Base-by-base conservation (phyloP, 768 basidiomycete species). In the Lactarius sp. region DNA sequence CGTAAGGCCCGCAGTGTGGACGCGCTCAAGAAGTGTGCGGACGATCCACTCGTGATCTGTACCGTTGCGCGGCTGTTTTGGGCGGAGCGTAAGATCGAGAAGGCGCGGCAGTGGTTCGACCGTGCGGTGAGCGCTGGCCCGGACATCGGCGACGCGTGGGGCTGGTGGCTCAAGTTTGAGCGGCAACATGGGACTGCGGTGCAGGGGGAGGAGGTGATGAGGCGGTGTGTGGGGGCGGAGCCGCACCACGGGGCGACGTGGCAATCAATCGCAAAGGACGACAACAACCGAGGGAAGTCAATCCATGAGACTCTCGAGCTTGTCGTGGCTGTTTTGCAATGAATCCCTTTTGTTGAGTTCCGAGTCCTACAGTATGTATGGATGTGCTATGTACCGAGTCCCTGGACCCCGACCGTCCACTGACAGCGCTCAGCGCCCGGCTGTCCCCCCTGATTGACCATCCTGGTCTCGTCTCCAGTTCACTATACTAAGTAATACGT, bases 151-250 rank as follows among this genome's bases (percentile, higher is more conserved):
- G 96, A 98, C 74, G 81, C 85, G 6, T 98, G 95, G 94, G 97
- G 83, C 2, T 98, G 95, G 94, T 98, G 95, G 94, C 78, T 92
- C 70, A 93, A 88, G 76, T 99, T 98, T 76, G 97, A 98, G 79
- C 78, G 85, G 65, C 86, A 95, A 74, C 91, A 27, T 74, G 95
- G 95, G 6, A 90, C 84, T 6, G 78, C 81, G 75, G 92, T 90
- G 52, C 75, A 84, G 20, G 83, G 84, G 27, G 27, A 88, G 69
- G 80, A 81, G 10, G 90, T 98, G 1, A 75, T 87, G 44, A 83
- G 74, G 22, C 84, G 83, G 64, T 92, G 91, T 69, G 73, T 81
- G 4, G 82, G 80, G 31, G 94, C 88, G 0, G 91, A 95, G 65
- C 96, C 96, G 2, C 90, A 89, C 62, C 94, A 96, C 74, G 89